Conservation (phyloP, 1,139 yeast species). For the Geotrichum cucujoidarum region DNA sequence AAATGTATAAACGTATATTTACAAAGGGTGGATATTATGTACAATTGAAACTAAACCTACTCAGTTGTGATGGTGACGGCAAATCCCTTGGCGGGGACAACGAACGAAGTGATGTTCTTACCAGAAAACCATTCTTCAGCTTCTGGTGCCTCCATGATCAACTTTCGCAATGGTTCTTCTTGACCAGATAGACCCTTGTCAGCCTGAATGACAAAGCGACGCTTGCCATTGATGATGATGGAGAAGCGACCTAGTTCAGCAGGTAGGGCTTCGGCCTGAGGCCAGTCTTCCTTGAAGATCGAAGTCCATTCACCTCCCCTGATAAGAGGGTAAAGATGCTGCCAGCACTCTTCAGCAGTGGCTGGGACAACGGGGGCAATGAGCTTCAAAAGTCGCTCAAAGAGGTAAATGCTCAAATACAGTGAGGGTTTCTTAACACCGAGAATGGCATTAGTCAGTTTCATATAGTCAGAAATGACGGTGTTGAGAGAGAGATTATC, state of each 20-base stretch:
- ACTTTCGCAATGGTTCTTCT: slow-evolving; percentile 33
- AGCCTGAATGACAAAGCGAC: slow-evolving; percentile 43
- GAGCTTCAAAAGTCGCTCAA: slow-evolving; percentile 50
- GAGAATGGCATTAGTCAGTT: slow-evolving; percentile 56
- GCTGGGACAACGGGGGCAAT: slow-evolving; percentile 79
- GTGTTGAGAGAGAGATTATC: slow-evolving; percentile 68
- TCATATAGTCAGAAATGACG: slow-evolving; percentile 85
- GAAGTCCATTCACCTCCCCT: slow-evolving; percentile 42
- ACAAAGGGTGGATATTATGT: not conserved
- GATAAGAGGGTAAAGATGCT: slow-evolving; percentile 39
- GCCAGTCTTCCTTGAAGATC: slow-evolving; percentile 43
- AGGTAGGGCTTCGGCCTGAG: slow-evolving; percentile 23
- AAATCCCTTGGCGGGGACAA: slow-evolving; percentile 26
- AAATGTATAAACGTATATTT: no score
- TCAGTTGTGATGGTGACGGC: slow-evolving; percentile 24
- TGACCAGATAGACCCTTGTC: slow-evolving; percentile 38
- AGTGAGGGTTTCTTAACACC: slow-evolving; percentile 38
- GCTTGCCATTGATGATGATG: slow-evolving; percentile 66
- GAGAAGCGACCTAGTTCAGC: slow-evolving; percentile 20
- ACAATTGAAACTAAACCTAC: slow-evolving; percentile 8
- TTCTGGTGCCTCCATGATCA: slow-evolving; percentile 22
- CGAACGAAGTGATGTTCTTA: slow-evolving; percentile 23
- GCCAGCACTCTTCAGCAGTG: slow-evolving; percentile 80
- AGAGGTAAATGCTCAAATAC: slow-evolving; percentile 41
- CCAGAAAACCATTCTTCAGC: slow-evolving; percentile 22